Evolutionary conservation across 2,329 filamentous ascomycete species (phyloP), one percentile per base, ranked within the genome.

Genomic region (Coleophoma crateriformis): DNA sequence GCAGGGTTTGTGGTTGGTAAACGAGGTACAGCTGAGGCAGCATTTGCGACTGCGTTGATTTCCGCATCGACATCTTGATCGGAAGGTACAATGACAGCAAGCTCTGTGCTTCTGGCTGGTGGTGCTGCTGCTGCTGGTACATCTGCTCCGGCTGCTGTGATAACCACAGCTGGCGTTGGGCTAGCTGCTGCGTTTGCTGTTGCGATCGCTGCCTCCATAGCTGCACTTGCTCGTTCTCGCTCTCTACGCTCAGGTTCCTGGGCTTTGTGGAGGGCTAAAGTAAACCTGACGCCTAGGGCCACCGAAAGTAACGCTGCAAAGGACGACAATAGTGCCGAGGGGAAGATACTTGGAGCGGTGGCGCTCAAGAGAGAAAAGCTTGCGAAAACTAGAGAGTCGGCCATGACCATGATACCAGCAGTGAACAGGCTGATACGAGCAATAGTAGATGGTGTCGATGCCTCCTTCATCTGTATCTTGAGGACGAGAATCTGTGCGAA

Each of bases 401-500:
- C 78, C 50, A 85, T 69, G 33, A 84, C 69, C 78, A 86, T 84
- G 54, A 78, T 73, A 46, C 74, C 73, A 20, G 78, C 72, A 0
- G 82, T 85, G 61, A 76, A 77, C 61, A 86, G 82, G 64, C 82
- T 86, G 58, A 86, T 76, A 15, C 84, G 74, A 3, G 80, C 82
- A 57, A 85, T 72, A 2, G 82, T 87, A 0, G 83, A 87, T 3
- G 84, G 84, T 7, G 84, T 87, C 43, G 74, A 82, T 1, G 82
- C 78, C 60, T 85, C 82, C 55, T 77, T 78, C 71, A 85, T 83
- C 66, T 87, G 84, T 43, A 72, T 65, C 60, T 84, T 82, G 48
- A 85, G 70, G 4, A 86, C 71, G 54, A 77, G 73, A 34, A 84
- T 74, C 64, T 87, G 83, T n/a, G 68, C 73, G 52, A 81, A 75